Evolutionary conservation across 805 yeast species (phyloP), one percentile per base, ranked within the genome.

Genomic region (Candida ipomoeae): DNA sequence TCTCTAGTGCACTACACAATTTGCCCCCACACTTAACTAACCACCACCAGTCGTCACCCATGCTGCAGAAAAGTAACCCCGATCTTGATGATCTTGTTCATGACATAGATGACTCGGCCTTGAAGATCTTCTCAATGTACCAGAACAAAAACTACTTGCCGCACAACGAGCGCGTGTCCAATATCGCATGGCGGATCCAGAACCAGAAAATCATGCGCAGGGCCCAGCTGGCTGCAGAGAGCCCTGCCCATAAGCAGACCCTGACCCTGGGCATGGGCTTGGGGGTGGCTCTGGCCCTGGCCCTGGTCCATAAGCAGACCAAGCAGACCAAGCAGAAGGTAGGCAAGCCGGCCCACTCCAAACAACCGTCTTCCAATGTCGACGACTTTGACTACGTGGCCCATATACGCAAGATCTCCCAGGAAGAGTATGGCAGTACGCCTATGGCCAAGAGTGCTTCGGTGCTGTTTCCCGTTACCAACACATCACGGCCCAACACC

Each of bases 381-480:
- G 76, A 72, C 43, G 77, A 71, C 42, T 74, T 74, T 55, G 78
- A 74, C 59, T 73, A 74, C 54, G 77, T 73, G 33, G 76, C 75
- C 8, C 78, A 73, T 53, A 74, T 74, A 26, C 59, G 76, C 40
- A 62, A 68, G 40, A 71, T 73, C 44, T 66, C 73, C 48, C 74
- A 71, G 57, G 74, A 68, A 48, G 75, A 70, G 48, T 67, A 62
- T 50, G 57, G 46, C 5, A 23, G 17, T 36, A 44, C 46, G n/a
- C 40, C 41, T 26, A 31, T 38, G 38, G 23, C 33, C 34, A 29
- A 26, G 37, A 20, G 48, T 23, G 23, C 44, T 18, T 38, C 51
- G 35, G 6, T 23, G 20, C 48, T 43, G 48, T 36, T 39, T 15
- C 5, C 23, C 36, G 15, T 18, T 35, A 13, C 29, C 29, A 26